Evolutionary conservation across 257 asterid species (phyloP).

Genomic region (Paulownia fortunei): DNA sequence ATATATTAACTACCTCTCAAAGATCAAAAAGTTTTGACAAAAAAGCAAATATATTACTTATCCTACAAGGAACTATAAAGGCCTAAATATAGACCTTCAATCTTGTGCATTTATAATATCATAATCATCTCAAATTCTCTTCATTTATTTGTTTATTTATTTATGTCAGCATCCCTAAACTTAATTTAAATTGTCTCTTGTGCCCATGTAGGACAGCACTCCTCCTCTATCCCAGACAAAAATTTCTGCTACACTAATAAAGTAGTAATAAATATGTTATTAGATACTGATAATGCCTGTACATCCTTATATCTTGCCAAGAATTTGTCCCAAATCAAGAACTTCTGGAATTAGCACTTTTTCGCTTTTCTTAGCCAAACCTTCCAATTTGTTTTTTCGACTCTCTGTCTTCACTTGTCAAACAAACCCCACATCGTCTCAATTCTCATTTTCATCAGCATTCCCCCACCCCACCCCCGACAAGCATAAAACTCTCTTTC

Average conservation of each 20-base stretch:
- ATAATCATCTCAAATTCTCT: neutral
- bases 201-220: neutral
- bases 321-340: constrained; percentile 11
- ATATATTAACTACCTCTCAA: too few species aligned
- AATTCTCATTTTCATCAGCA: constrained; percentile 24
- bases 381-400: neutral
- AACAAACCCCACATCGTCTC: constrained; percentile 26
- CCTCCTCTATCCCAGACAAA: constrained; percentile 6
- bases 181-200: neutral
- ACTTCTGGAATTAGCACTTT: constrained; percentile 37
- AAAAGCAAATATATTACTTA: neutral
- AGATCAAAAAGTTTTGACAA: too few species aligned
- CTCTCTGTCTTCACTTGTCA: constrained; percentile 25
- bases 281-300: neutral
- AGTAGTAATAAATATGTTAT: neutral
- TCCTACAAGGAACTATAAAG: neutral
- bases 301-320: constrained; percentile 2
- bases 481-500: neutral
- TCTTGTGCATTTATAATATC: neutral
- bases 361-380: constrained; percentile 26
- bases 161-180: neutral
- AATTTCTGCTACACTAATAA: neutral
- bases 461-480: neutral
- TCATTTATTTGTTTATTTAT: neutral
- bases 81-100: neutral